phyloP scores from a whole-genome alignment of 306 rosid genomes.

The Gillenia trifoliata region DNA sequence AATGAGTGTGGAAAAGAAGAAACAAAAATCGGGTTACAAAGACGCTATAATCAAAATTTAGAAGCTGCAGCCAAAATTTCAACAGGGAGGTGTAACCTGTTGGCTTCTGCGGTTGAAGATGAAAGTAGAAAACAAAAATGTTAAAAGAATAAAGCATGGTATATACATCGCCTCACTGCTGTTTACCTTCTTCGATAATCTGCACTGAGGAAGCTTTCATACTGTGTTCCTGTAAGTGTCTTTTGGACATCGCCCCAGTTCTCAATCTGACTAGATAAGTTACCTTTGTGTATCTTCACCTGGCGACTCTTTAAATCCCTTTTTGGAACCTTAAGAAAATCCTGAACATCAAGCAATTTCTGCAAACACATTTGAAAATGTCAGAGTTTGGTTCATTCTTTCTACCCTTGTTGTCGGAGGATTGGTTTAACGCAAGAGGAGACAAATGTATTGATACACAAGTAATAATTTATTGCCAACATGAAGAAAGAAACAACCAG shows the following conservation, averaged over 20 bases:
- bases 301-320: constrained; percentile 75
- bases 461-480: neutral
- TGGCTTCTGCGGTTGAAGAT: constrained; percentile 25
- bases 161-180: constrained; percentile 41
- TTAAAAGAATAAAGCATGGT: constrained; percentile 19
- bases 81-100: constrained; percentile 40
- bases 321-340: constrained; percentile 76
- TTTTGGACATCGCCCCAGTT: constrained; percentile 64
- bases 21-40: neutral
- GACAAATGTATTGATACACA: neutral
- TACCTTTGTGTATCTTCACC: constrained; percentile 89
- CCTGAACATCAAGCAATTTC: constrained; percentile 74
- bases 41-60: neutral
- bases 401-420: neutral
- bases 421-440: neutral
- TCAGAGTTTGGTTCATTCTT: neutral
- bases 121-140: constrained; percentile 9
- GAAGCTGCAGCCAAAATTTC: constrained; percentile 33
- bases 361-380: constrained; percentile 31
- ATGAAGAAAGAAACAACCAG: neutral
- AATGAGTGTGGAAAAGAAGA: neutral
- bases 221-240: constrained; percentile 60
- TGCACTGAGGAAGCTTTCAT: constrained; percentile 49
- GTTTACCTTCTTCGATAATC: constrained; percentile 45
- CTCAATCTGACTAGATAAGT: constrained; percentile 55